phyloP scores from a whole-genome alignment of 495 filamentous ascomycete genomes.

The Platismatia glauca region DNA sequence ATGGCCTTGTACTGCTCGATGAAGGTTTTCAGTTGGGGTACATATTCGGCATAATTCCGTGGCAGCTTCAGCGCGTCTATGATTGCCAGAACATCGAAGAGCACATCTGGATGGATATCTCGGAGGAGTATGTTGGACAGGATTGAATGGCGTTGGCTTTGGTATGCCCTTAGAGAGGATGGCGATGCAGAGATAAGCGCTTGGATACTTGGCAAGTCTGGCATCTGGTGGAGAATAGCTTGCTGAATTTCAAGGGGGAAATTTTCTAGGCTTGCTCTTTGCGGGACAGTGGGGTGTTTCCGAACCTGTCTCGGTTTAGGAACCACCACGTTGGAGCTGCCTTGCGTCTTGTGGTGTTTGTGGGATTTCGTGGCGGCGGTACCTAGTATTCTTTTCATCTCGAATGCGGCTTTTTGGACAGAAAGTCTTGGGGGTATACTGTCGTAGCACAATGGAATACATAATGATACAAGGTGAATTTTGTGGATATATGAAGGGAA shows the following conservation, averaged over 20 bases:
- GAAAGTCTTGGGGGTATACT: not conserved
- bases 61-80: not conserved
- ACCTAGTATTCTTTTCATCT: not conserved
- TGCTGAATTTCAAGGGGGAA: not conserved
- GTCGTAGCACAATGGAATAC: not conserved
- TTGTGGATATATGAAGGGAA: too few species aligned
- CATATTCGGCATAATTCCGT: not conserved
- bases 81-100: not conserved
- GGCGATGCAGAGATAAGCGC: slow-evolving; percentile 3
- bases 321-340: not conserved
- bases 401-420: not conserved
- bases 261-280: not conserved
- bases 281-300: not conserved
- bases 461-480: not conserved
- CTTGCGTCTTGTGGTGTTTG: not conserved
- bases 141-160: not conserved
- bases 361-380: not conserved
- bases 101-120: slow-evolving; percentile 7
- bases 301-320: not conserved
- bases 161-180: not conserved
- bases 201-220: not conserved
- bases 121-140: not conserved
- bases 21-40: not conserved
- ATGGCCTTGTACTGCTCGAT: not conserved
- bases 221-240: not conserved